phyloP scores from a whole-genome alignment of 257 asterid species.

The Coffea canephora region DNA sequence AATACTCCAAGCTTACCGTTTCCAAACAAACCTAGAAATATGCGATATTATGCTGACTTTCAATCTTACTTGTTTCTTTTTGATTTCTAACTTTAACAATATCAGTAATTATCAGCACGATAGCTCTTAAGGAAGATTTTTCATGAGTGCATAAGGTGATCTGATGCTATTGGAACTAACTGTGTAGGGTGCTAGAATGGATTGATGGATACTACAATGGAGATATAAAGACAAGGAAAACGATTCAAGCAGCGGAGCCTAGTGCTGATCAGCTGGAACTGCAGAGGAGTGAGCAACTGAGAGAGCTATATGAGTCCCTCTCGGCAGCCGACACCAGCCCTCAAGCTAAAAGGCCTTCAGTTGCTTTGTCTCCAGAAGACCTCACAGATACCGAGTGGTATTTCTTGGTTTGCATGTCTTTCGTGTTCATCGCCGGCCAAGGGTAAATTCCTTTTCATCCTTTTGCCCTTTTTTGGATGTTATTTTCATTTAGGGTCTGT shows the following conservation, averaged over 20 bases:
- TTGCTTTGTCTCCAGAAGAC: conserved; percentile 91
- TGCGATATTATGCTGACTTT: background rate
- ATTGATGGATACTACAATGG: conserved; percentile 93
- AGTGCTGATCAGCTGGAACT: conserved; percentile 58
- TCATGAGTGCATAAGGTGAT: background rate
- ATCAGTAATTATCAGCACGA: background rate
- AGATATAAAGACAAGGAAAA: conserved; percentile 88
- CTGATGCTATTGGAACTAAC: conserved; percentile 3
- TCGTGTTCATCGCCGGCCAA: conserved; percentile 64
- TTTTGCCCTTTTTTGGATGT: background rate
- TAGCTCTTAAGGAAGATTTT: background rate
- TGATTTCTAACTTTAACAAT: background rate
- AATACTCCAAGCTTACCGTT: background rate
- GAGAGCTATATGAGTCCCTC: conserved; percentile 74
- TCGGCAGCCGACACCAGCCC: conserved; percentile 55
- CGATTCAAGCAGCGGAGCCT: conserved; percentile 60
- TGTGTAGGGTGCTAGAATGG: conserved; percentile 72
- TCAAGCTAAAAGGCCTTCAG: conserved; percentile 72
- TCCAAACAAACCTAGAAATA: background rate
- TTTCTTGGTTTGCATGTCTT: conserved; percentile 97
- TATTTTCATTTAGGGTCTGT: background rate
- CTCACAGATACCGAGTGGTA: conserved; percentile 96
- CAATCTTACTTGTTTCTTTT: background rate
- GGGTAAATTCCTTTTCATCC: conserved; percentile 56
- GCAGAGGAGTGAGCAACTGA: conserved; percentile 78